phyloP scores from a whole-genome alignment of 2,329 filamentous ascomycete species.

The Claviceps sp. region DNA sequence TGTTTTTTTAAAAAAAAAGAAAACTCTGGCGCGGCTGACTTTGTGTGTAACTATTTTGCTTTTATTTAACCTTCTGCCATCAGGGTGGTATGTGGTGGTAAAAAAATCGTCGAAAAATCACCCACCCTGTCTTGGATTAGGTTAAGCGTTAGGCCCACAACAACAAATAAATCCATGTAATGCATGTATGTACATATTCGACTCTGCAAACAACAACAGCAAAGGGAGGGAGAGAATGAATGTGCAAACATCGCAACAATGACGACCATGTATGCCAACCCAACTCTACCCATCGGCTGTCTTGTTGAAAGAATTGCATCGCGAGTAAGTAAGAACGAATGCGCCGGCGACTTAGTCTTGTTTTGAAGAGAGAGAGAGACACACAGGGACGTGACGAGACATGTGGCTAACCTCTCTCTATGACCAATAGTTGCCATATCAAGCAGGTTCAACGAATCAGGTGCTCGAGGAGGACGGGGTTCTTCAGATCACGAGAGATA shows the following conservation, averaged over 20 bases:
- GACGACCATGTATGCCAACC: conserved; percentile 47
- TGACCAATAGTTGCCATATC: conserved; percentile 7
- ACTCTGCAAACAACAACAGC: background rate
- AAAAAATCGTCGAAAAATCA: too few relatives aligned
- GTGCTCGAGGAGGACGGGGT: conserved; percentile 40
- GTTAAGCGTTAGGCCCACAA: too few relatives aligned
- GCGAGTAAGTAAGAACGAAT: conserved; percentile 30
- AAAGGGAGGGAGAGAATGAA: background rate
- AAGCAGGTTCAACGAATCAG: conserved; percentile 4
- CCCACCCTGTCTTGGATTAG: too few relatives aligned
- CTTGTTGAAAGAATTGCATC: conserved; percentile 49
- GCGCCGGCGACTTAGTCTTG: too few relatives aligned
- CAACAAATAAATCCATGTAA: too few relatives aligned
- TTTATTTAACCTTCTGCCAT: too few relatives aligned
- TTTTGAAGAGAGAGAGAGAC: background rate
- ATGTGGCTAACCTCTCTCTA: background rate
- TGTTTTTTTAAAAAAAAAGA: too few relatives aligned
- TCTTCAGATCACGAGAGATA: conserved; percentile 45
- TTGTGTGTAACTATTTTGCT: too few relatives aligned
- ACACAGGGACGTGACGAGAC: too few relatives aligned
- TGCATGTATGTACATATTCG: background rate
- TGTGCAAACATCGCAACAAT: conserved; percentile 20
- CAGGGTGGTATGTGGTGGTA: too few relatives aligned
- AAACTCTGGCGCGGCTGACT: too few relatives aligned
- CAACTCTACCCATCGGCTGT: conserved; percentile 42